A percentile compares a stretch with the other conserved stretches of the same genome.
Evolutionary conservation across 2,329 filamentous ascomycete species (phyloP).

Genomic region (Emergomyces pasteurianus): DNA sequence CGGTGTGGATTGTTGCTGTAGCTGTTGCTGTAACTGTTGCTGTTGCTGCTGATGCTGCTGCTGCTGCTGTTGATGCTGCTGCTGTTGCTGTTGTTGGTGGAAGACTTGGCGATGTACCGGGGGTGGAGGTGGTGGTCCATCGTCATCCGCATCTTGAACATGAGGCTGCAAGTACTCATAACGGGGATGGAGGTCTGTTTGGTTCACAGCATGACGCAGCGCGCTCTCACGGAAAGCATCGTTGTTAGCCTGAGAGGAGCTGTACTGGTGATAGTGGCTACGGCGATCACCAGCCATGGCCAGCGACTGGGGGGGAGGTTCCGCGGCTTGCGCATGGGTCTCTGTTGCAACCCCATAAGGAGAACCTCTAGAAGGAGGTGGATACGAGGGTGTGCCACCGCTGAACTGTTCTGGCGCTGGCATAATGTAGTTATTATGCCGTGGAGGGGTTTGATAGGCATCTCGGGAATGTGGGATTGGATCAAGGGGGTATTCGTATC

Average conservation of each 20-base stretch:
- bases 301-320: background rate
- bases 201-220: conserved; percentile 17
- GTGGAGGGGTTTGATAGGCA: conserved; percentile 6
- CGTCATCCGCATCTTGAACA: conserved; percentile 13
- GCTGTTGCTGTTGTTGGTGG: background rate
- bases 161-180: conserved; percentile 9
- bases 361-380: conserved; percentile 4
- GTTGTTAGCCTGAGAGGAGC: conserved; percentile 13
- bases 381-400: conserved; percentile 5
- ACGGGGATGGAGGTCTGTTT: conserved; percentile 13
- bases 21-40: background rate
- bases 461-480: background rate
- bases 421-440: conserved; percentile 5
- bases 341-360: conserved; percentile 3
- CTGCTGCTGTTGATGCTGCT: background rate
- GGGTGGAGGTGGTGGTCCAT: conserved; percentile 20
- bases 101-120: conserved; percentile 20
- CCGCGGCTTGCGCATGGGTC: background rate
- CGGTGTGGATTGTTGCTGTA: conserved; percentile 3
- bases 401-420: conserved; percentile 3
- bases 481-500: conserved; percentile 1
- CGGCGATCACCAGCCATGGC: background rate
- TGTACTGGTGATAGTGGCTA: conserved; percentile 10
- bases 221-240: conserved; percentile 18
- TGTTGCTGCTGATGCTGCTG: background rate